Evolutionary conservation across 2,329 filamentous ascomycete species (phyloP), one percentile per base, ranked within the genome.

Genomic region (Alternaria solani): DNA sequence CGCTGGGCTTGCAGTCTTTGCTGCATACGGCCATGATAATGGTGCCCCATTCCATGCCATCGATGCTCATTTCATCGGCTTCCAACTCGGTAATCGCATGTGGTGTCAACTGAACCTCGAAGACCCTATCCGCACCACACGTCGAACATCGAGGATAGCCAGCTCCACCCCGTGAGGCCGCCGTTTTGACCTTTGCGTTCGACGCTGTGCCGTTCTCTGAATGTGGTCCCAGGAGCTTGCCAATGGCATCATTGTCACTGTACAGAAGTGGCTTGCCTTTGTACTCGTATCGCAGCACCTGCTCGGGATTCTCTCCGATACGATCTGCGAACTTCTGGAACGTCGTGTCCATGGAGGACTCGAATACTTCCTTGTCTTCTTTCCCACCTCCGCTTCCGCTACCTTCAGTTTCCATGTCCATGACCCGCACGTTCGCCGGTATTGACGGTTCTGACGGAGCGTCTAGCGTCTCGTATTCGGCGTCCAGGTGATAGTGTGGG

Each of bases 21-120:
- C 86, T 87, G 77, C 95, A 99, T 7, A 96, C 93, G 0, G 88
- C 93, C 38, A 98, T 83, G 59, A 99, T 88, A 8, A 99, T 86
- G 0, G 93, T 98, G 0, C 94, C 94, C 95, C 95, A 99, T 73
- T 99, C 95, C 95, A 99, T 99, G 0, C 94, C 95, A 52, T 82
- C 96, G 85, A 81, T 80, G 67, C 65, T 81, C 82, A 79, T 81
- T 77, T 94, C 91, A 9, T 87, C 86, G 2, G 86, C 89, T 82
- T 98, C 95, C 55, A 98, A 82, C 82, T 96, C 91, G 30, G 88
- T 88, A 71, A 99, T 99, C 3, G 93, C 90, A 75, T 96, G 91
- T 41, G 95, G 95, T 67, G 91, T 94, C 66, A 99, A 82, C 83
- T 99, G 95, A 59, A 97, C 84, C 83, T 99, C 95, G 76, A 98